A percentile compares a stretch with the other conserved stretches of the same genome.
Evolutionary conservation across 306 rosid genomes (phyloP).

Genomic region (Acacia melanoxylon): DNA sequence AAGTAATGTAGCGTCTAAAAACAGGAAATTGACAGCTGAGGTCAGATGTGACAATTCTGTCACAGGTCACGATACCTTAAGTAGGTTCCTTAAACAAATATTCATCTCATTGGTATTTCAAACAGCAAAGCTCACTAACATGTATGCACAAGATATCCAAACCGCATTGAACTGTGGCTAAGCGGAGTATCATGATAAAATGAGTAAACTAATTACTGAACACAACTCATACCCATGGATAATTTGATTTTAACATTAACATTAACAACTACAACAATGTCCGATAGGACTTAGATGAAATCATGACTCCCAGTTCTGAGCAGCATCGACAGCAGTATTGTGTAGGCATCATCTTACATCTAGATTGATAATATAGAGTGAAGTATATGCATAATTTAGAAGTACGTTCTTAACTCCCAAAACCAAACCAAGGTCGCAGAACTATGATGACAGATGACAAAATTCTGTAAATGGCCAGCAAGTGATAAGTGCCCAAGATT

Average conservation of each 20-base stretch:
- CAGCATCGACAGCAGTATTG: not conserved
- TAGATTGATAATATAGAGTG: not conserved
- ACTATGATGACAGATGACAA: not conserved
- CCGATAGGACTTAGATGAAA: not conserved
- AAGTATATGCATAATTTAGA: slow-evolving; percentile 3
- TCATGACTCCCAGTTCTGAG: not conserved
- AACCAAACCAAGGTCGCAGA: slow-evolving; percentile 1
- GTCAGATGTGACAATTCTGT: no score
- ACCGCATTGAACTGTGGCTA: not conserved
- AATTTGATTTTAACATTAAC: not conserved
- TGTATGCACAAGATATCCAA: slow-evolving; percentile 9
- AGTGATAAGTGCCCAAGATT: slow-evolving; percentile 19
- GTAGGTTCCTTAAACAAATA: not conserved
- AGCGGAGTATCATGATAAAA: not conserved
- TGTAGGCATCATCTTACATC: not conserved
- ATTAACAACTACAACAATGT: not conserved
- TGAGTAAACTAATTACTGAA: not conserved
- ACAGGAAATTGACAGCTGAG: not conserved
- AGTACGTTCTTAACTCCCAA: slow-evolving; percentile 6
- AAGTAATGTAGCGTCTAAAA: no score
- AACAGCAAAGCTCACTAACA: slow-evolving; percentile 14
- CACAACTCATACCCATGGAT: not conserved
- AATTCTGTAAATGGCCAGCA: slow-evolving; percentile 3
- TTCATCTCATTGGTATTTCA: not conserved
- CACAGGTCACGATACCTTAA: not conserved